A percentile compares a stretch with the other conserved stretches of the same genome.
phyloP scores from a whole-genome alignment of 306 rosid species.

The Begonia peltatifolia region DNA sequence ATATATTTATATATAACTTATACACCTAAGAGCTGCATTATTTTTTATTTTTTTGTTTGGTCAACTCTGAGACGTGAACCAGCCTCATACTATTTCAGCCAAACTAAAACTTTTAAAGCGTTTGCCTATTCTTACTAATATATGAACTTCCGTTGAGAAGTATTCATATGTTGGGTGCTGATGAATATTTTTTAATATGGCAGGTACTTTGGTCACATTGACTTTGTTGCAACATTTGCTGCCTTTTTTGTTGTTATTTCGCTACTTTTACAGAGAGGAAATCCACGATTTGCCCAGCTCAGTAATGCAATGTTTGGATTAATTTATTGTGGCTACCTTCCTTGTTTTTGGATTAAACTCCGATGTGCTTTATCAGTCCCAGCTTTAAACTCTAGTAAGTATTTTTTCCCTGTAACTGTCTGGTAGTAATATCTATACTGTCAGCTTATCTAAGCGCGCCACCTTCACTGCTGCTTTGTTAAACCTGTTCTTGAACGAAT shows the following conservation, averaged over 20 bases:
- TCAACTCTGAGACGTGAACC: neutral
- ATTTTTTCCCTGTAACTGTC: neutral
- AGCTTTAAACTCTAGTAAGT: constrained; percentile 66
- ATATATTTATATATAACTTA: neutral
- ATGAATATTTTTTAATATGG: constrained; percentile 19
- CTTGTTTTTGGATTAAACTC: constrained; percentile 96
- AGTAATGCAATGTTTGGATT: constrained; percentile 90
- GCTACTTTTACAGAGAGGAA: constrained; percentile 77
- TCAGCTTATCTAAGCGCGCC: neutral
- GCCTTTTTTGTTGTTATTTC: constrained; percentile 75
- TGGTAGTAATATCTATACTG: neutral
- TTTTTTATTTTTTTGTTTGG: neutral
- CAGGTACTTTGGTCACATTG: constrained; percentile 86
- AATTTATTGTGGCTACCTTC: constrained; percentile 93
- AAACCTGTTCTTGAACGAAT: neutral
- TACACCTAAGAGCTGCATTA: neutral
- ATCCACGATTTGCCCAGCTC: constrained; percentile 91
- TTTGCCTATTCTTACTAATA: neutral
- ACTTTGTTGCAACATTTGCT: constrained; percentile 76
- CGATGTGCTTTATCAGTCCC: constrained; percentile 91
- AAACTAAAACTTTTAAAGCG: too few relatives aligned
- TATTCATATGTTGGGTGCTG: constrained; percentile 5
- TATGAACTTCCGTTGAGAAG: neutral
- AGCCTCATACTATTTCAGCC: too few relatives aligned
- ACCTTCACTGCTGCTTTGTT: neutral